Evolutionary conservation across 257 asterid species (phyloP).

Genomic region (Solanum arcanum): DNA sequence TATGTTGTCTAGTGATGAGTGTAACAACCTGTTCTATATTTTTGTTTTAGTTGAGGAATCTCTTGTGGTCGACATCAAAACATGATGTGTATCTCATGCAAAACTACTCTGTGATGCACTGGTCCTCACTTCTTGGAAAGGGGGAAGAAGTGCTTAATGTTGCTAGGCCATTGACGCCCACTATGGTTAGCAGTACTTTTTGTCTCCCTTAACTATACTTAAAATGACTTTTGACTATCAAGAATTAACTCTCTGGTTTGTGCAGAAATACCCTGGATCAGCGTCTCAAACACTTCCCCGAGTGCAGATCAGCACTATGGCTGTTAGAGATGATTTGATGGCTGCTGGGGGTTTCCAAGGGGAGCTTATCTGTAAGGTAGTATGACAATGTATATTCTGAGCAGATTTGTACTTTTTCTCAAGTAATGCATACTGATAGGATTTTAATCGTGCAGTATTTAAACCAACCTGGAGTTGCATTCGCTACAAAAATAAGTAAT

Average conservation of each 20-base stretch:
- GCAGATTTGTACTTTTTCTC: background rate
- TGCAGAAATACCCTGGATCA: slow-evolving; percentile 51
- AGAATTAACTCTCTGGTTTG: background rate
- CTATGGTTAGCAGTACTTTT: slow-evolving; percentile 25
- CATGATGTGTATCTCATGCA: slow-evolving; percentile 87
- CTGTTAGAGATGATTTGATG: slow-evolving; percentile 64
- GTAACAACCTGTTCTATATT: background rate
- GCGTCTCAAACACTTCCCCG: slow-evolving; percentile 47
- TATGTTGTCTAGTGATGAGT: background rate
- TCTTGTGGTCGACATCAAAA: slow-evolving; percentile 78
- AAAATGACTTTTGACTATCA: background rate
- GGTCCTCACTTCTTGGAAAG: slow-evolving; percentile 69
- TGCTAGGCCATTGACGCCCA: slow-evolving; percentile 58
- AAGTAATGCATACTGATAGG: background rate
- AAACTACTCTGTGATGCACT: slow-evolving; percentile 80
- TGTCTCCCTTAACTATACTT: background rate
- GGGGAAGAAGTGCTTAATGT: slow-evolving; percentile 74
- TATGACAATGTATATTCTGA: background rate
- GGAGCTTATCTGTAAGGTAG: slow-evolving; percentile 87
- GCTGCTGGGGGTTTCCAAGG: slow-evolving; percentile 88
- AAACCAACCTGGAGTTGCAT: slow-evolving; percentile 63
- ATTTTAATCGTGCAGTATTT: slow-evolving; percentile 29
- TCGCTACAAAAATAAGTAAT: slow-evolving; percentile 51
- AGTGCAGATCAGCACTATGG: slow-evolving; percentile 75
- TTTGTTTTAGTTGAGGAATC: slow-evolving; percentile 62